phyloP scores from a whole-genome alignment of 2,329 filamentous ascomycete species.

The Diaporthe amygdali region DNA sequence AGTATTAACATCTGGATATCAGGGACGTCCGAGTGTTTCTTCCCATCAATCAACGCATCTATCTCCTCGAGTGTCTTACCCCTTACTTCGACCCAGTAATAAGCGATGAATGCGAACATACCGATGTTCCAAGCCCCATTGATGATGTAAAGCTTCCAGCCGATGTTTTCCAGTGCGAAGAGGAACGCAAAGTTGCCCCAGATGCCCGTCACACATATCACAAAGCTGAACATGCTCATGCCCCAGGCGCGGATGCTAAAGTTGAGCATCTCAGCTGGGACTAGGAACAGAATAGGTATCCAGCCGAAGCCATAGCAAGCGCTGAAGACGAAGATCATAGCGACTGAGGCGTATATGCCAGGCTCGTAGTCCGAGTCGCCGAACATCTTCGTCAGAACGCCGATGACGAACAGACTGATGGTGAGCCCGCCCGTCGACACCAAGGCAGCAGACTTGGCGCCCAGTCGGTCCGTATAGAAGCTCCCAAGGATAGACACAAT shows the following conservation, averaged over 20 bases:
- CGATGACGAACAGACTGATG: conserved; percentile 46
- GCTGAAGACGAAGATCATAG: conserved; percentile 24
- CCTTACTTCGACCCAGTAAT: conserved; percentile 29
- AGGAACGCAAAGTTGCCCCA: conserved; percentile 30
- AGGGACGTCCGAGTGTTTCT: conserved; percentile 20
- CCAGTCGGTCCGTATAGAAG: conserved; percentile 39
- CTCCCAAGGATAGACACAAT: conserved; percentile 38
- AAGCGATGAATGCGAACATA: conserved; percentile 26
- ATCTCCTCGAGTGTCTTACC: conserved; percentile 31
- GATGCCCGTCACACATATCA: conserved; percentile 21
- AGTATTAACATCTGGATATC: conserved; percentile 17
- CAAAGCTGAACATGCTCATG: conserved; percentile 37
- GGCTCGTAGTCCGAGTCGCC: conserved; percentile 17
- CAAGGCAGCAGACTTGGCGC: conserved; percentile 36
- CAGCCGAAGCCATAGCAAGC: conserved; percentile 17
- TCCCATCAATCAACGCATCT: conserved; percentile 28
- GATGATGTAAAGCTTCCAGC: conserved; percentile 32
- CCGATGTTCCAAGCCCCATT: conserved; percentile 32
- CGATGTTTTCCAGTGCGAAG: conserved; percentile 28
- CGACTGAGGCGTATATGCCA: conserved; percentile 22
- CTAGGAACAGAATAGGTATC: conserved; percentile 14
- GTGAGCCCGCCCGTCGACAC: conserved; percentile 17
- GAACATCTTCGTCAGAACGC: conserved; percentile 41
- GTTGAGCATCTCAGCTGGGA: conserved; percentile 22
- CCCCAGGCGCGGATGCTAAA: conserved; percentile 25